Percentiles rank a stretch among this genome's conserved stretches.
Conservation (phyloP, 1,284 basidiomycete genomes). For the Termitomyces sp. region DNA sequence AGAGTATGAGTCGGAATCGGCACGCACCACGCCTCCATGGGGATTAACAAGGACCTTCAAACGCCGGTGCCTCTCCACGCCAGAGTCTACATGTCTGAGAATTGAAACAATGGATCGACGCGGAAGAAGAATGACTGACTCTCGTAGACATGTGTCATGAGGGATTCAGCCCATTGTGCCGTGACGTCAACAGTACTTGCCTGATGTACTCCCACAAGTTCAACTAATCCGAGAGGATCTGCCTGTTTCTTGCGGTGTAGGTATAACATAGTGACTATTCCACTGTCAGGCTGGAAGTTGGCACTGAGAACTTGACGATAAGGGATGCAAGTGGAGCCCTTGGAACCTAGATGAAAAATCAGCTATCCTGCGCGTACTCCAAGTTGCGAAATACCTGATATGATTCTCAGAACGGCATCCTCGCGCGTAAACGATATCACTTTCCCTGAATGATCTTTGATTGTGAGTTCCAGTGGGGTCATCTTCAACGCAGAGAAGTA, state of each 20-base stretch:
- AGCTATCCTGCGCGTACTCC: background rate
- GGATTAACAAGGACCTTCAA: constrained; percentile 87
- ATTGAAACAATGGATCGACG: background rate
- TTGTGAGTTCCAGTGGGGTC: constrained; percentile 12
- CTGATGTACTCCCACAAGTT: constrained; percentile 38
- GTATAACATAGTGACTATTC: constrained; percentile 41
- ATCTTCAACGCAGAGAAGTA: background rate
- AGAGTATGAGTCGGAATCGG: background rate
- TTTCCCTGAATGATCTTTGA: constrained; percentile 14
- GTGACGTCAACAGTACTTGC: constrained; percentile 32
- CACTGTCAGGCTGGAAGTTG: constrained; percentile 29
- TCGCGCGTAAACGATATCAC: constrained; percentile 24
- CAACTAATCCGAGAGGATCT: constrained; percentile 33
- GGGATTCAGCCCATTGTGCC: constrained; percentile 48
- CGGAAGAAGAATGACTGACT: constrained; percentile 35
- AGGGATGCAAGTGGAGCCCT: constrained; percentile 26
- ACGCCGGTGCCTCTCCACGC: constrained; percentile 38
- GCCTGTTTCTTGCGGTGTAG: constrained; percentile 38
- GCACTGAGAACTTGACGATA: constrained; percentile 50
- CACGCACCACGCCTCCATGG: constrained; percentile 66
- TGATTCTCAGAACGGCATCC: constrained; percentile 25
- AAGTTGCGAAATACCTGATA: constrained; percentile 17
- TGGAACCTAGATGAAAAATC: constrained; percentile 9
- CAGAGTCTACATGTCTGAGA: constrained; percentile 30
- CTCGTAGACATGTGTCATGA: constrained; percentile 59